Base-by-base conservation (phyloP, 768 basidiomycete species). In the Wakefieldia striispora region DNA sequence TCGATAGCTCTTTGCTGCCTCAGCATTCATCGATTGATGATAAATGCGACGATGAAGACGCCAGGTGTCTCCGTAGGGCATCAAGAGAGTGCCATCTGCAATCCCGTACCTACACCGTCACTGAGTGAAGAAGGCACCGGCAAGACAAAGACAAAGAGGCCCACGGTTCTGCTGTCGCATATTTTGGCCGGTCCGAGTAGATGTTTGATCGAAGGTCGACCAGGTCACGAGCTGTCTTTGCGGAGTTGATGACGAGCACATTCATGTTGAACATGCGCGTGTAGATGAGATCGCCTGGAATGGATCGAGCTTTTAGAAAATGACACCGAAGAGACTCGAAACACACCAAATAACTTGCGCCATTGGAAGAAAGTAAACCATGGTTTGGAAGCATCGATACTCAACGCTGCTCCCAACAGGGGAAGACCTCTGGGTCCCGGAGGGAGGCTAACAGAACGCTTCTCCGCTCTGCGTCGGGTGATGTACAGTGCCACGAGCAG, bases 371-470 rank as follows among this genome's bases (percentile, higher is more conserved):
- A 72, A n/a, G 69, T 61, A 40, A 57, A 36, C 71, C 70, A 71
- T 17, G 71, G 67, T 5, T 53, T 51, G 13, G 60, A 52, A 13
- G 55, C 13, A 37, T 71, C 58, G n/a, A 71, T 44, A 20, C 60
- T 61, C 23, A 61, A 46, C 17, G 44, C 50, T 14, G 52, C 55
- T 36, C 69, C 69, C 23, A 69, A 26, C 16, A 70, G 9, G 12
- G 69, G 69, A 31, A 81, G 58, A 39, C 76, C 73, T 58, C 66
- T 76, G 6, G 83, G 81, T 17, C 81, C 82, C 33, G 75, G 77
- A 40, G 76, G 77, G 24, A 79, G 68, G 7, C 46, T 46, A 11
- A 17, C 27, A 4, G 38, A 41, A 12, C 26, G 43, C 13, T 31
- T 40, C 24, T 48, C 19, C n/a, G 31, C 10, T 17, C 26, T 40